Conservation (phyloP, 208 protist genomes). For the Crithidia mellificae region DNA sequence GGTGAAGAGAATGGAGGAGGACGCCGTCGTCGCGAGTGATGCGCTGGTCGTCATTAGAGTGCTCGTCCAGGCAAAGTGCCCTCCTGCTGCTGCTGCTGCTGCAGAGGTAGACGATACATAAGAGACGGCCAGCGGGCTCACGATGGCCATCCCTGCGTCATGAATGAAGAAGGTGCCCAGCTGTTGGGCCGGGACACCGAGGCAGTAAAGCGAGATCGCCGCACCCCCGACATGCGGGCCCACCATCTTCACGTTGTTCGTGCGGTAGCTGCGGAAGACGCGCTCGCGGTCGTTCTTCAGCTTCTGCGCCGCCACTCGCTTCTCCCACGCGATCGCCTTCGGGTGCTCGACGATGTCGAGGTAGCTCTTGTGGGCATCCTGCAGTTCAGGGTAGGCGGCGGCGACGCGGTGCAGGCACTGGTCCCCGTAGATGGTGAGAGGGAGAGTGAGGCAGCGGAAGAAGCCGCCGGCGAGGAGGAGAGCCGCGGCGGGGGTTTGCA, state of each 20-base stretch:
- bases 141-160: constrained; percentile 34
- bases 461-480: constrained; percentile 58
- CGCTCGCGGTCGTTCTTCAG: constrained; percentile 80
- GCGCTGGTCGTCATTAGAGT: too few species aligned
- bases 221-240: constrained; percentile 44
- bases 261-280: constrained; percentile 73
- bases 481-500: constrained; percentile 52
- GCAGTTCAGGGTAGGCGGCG: constrained; percentile 71
- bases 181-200: constrained; percentile 68
- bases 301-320: constrained; percentile 78
- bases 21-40: too few species aligned
- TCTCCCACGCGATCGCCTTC: constrained; percentile 79
- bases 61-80: constrained; percentile 9
- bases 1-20: constrained; percentile 19
- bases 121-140: constrained; percentile 37
- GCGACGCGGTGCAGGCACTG: constrained; percentile 65
- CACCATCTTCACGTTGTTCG: constrained; percentile 77
- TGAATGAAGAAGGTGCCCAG: constrained; percentile 45
- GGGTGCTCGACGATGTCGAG: constrained; percentile 69
- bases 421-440: constrained; percentile 80
- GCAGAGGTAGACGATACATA: background rate
- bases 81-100: background rate
- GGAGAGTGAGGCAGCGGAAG: constrained; percentile 56
- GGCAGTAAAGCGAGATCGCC: constrained; percentile 44
- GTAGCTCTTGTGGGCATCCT: constrained; percentile 66